Evolutionary conservation across 352 stramenopile species (phyloP).

Genomic region (Phytophthora pluvialis): DNA sequence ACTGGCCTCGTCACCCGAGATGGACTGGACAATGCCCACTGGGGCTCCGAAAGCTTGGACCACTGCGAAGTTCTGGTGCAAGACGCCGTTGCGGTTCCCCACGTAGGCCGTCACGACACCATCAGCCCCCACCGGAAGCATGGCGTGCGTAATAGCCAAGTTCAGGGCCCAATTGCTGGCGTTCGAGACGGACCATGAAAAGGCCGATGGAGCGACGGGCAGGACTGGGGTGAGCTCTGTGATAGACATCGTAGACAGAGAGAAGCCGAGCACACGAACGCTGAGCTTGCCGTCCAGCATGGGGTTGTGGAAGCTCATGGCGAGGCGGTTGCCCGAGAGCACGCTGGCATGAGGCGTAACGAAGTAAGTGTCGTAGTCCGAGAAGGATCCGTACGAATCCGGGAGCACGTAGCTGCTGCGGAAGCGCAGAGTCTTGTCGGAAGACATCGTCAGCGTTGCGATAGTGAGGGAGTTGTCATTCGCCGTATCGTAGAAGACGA

Average conservation of each 20-base stretch:
- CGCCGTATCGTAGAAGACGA: slow-evolving; percentile 60
- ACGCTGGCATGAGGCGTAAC: slow-evolving; percentile 39
- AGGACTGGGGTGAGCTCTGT: slow-evolving; percentile 60
- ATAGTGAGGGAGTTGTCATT: slow-evolving; percentile 70
- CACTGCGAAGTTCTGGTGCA: slow-evolving; percentile 52
- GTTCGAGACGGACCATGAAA: slow-evolving; percentile 37
- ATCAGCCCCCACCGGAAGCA: slow-evolving; percentile 54
- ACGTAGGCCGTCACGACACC: slow-evolving; percentile 55
- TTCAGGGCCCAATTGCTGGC: slow-evolving; percentile 4
- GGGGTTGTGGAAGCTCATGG: slow-evolving; percentile 72
- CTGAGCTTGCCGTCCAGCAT: slow-evolving; percentile 47
- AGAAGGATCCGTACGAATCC: slow-evolving; percentile 47
- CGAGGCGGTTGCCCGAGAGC: slow-evolving; percentile 57
- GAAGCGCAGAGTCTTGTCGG: slow-evolving; percentile 43
- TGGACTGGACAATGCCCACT: slow-evolving; percentile 53
- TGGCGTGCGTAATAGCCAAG: slow-evolving; percentile 44
- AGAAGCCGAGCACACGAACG: slow-evolving; percentile 57
- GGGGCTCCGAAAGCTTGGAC: slow-evolving; percentile 54
- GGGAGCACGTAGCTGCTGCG: slow-evolving; percentile 52
- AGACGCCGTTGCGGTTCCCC: slow-evolving; percentile 37
- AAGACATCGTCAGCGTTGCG: slow-evolving; percentile 37
- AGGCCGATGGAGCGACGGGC: slow-evolving; percentile 38
- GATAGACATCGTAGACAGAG: slow-evolving; percentile 45
- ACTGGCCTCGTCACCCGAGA: slow-evolving; percentile 27
- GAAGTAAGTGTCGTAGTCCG: slow-evolving; percentile 46